Conservation (phyloP, 129 eudicot species). For the Arctium minus region DNA sequence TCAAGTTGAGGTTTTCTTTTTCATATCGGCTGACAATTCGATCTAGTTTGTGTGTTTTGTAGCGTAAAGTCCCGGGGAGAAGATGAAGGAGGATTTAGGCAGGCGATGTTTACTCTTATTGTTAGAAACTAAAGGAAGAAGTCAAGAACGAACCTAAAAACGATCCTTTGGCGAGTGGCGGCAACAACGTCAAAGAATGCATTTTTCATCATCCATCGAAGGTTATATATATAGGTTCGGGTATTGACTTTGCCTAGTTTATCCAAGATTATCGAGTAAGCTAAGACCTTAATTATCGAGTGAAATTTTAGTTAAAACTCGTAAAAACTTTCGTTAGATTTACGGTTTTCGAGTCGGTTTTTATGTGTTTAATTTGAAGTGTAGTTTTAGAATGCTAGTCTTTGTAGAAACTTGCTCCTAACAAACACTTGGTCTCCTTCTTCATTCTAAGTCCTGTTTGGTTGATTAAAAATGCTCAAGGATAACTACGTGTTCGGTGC, state of each 20-base stretch:
- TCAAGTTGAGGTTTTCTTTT: background rate
- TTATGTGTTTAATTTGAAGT: slow-evolving; percentile 19
- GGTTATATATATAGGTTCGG: slow-evolving; percentile 85
- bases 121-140: slow-evolving; percentile 43
- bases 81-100: slow-evolving; percentile 25
- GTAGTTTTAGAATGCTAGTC: slow-evolving; percentile 14
- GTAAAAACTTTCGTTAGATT: slow-evolving; percentile 12
- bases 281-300: slow-evolving; percentile 33
- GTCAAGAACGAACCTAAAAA: slow-evolving; percentile 99
- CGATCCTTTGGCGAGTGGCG: slow-evolving; percentile 54
- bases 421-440: slow-evolving; percentile 14
- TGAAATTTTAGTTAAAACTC: slow-evolving; percentile 17
- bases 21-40: background rate
- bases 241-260: slow-evolving; percentile 78
- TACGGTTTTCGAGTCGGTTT: slow-evolving; percentile 12
- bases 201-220: slow-evolving; percentile 37
- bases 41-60: slow-evolving; percentile 24
- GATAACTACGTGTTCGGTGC: background rate
- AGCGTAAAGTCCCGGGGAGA: slow-evolving; percentile 19
- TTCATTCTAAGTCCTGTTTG: background rate
- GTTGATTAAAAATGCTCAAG: background rate
- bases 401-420: slow-evolving; percentile 24
- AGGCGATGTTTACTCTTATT: slow-evolving; percentile 42
- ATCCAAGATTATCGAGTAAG: slow-evolving; percentile 42
- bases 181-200: slow-evolving; percentile 16